Evolutionary conservation across 441 rosid genomes (phyloP), one percentile per base, ranked within the genome.

Genomic region (Jatropha podagrica): DNA sequence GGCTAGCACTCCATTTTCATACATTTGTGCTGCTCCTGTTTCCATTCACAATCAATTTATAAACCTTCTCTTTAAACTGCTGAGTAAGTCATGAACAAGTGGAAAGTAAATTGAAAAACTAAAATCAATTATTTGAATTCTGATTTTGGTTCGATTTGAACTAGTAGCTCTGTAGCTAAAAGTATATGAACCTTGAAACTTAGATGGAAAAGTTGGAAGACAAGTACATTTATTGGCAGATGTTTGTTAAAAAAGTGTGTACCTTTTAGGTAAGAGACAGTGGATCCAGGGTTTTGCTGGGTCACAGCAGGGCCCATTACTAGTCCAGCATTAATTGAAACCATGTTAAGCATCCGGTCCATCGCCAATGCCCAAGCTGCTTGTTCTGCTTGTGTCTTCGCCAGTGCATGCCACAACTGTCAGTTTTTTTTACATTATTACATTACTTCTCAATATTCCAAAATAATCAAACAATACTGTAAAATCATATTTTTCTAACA

Each of bases 311-410:
- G 96, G 46, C 97, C 97, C 18, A 90, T 71, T 51, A 88, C 90
- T 55, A 93, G 83, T 7, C 98, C 96, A 1, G 89, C 89, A 68
- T 91, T 93, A 58, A 93, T 79, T 40, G 94, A 90, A 40, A 93
- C 93, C 98, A 93, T 90, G 81, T 87, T 85, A 8, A 93, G 85
- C 85, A 79, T 83, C 1, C 98, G 85, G 65, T 91, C 98, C 98
- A 87, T 91, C 20, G 96, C 95, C 63, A 93, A 74, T 20, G 92
- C 98, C 98, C 98, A 93, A 6, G 93, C 96, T 18, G 96, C 93
- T 77, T 89, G 86, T 73, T 93, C 97, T 0, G 95, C 85, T 5
- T 83, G 86, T 38, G 95, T 93, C 82, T 93, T 91, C 3, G 95
- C 89, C 51, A 90, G 78, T 1, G 96, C 95, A 62, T 93, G 82